Base-by-base conservation (phyloP, 2,329 filamentous ascomycete genomes). In the Fusarium paranaense region DNA sequence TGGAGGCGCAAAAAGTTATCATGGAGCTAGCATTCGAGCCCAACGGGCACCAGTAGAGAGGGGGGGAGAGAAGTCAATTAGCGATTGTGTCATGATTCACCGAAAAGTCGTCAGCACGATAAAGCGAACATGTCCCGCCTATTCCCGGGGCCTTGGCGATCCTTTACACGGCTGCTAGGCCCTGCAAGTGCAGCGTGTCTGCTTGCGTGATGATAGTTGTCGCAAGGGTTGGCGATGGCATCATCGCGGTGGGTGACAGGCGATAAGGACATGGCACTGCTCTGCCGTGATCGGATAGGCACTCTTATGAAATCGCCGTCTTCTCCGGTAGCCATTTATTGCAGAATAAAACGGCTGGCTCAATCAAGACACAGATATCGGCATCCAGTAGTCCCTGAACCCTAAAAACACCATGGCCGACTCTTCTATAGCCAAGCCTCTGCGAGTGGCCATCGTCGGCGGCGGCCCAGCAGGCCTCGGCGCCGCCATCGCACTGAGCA, bases 391-490 rank as follows among this genome's bases (percentile, higher is more conserved):
- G 4, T 40, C 37, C 37, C 18, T 40, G 37, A 10, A 4, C 18
- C 37, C 37, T 40, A n/a, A 40, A 40, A 40, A 40, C 18, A 40
- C 18, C 37, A 40, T 40, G 37, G 37, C 18, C 37, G 37, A n/a
- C 37, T 40, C 37, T 40, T 40, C 37, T 40, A 40, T 40, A 40
- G 37, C 37, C 37, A 40, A 40, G 37, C 37, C 37, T 40, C 35
- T 66, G 16, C 54, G 42, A n/a, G 57, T 66, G 9, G 64, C 64
- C 10, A 62, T 66, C 27, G 52, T 66, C 18, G 64, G 64, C n/a
- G 57, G 64, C 10, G 57, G 57, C 10, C 64, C 64, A 6, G 64
- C 32, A 11, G 64, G 64, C 11, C 35, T 66, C 6, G 45, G 32
- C 14, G 64, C 64, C 11, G 57, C 64, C 14, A 66, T 66, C 25